Base-by-base conservation (phyloP, 2,329 filamentous ascomycete species). In the Aspergillus eucalypticola region DNA sequence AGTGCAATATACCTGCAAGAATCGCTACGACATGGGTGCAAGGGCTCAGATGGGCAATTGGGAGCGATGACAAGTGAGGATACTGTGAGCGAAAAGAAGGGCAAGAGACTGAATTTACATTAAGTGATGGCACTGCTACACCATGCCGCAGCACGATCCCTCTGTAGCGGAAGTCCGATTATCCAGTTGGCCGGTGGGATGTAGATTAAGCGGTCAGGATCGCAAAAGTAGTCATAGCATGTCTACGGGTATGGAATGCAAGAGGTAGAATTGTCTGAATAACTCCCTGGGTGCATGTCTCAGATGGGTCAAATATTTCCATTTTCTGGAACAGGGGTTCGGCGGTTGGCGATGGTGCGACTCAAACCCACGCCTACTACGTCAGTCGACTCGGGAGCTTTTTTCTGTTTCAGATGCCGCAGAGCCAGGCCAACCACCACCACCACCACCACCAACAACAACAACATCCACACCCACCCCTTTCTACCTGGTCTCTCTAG, bases 401-500 rank as follows among this genome's bases (percentile, higher is more conserved):
- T 56, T 63, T 60, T 66, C 56, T 68, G 67, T 69, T 68, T 68
- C 67, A 69, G 61, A 60, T 60, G 58, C 61, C 59, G 59, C 60
- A 62, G 56, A 64, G 48, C 57, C 44, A 19, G 32, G 32, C 27
- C 8, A 64, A 64, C 58, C 53, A 60, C 55, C 59, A 56, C 60
- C 67, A 56, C 60, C 67, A 21, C 19, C 19, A 23, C 3, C 21
- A 21, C 19, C 19, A 23, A 3, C 21, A 23, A 23, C 21, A 56
- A 58, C 61, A 60, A 48, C 57, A 63, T 57, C 61, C 54, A 57
- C 58, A 55, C 53, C 41, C 60, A 57, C 59, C 65, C 64, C 62
- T 64, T 67, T 65, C 65, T 64, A 60, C 54, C 51, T 56, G 53
- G 42, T 32, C 46, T 21, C 50, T 54, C 57, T 53, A 59, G 48